Evolutionary conservation across 1,284 basidiomycete genomes (phyloP).

Genomic region (Gymnopus androsaceus): DNA sequence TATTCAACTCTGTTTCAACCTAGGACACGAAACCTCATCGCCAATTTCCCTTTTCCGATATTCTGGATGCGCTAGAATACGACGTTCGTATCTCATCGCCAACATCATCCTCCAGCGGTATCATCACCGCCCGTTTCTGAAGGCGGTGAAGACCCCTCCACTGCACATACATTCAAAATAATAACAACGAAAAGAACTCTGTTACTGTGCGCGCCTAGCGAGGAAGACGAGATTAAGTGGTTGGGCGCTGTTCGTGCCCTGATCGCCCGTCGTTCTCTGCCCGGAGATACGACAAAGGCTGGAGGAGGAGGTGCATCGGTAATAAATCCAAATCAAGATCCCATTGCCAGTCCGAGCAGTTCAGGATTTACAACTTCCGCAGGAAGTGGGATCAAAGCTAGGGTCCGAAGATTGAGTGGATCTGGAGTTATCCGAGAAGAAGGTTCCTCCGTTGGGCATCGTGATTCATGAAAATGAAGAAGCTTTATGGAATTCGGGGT

Average conservation of each 20-base stretch:
- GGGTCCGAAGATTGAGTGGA: slow-evolving; percentile 46
- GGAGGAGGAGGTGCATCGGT: background rate
- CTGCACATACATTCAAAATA: slow-evolving; percentile 84
- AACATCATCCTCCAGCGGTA: slow-evolving; percentile 37
- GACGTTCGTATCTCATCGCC: slow-evolving; percentile 55
- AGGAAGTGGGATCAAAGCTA: slow-evolving; percentile 36
- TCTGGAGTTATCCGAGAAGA: slow-evolving; percentile 21
- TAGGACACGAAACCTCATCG: slow-evolving; percentile 89
- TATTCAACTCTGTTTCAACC: slow-evolving; percentile 11
- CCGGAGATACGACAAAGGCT: slow-evolving; percentile 26
- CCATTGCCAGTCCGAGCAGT: slow-evolving; percentile 24
- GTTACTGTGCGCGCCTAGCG: slow-evolving; percentile 90
- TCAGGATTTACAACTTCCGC: slow-evolving; percentile 21
- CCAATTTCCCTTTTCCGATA: slow-evolving; percentile 80
- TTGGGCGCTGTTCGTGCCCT: slow-evolving; percentile 90
- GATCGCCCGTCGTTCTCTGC: slow-evolving; percentile 65
- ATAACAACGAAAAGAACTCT: slow-evolving; percentile 92
- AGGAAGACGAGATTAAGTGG: slow-evolving; percentile 99
- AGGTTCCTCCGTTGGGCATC: slow-evolving; percentile 20
- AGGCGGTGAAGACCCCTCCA: slow-evolving; percentile 44
- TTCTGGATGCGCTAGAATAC: slow-evolving; percentile 93
- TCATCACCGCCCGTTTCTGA: slow-evolving; percentile 35
- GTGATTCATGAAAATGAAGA: background rate
- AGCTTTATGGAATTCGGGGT: background rate
- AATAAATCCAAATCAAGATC: background rate